Evolutionary conservation across 2,329 filamentous ascomycete genomes (phyloP), one percentile per base, ranked within the genome.

Genomic region (Zalaria obscura): DNA sequence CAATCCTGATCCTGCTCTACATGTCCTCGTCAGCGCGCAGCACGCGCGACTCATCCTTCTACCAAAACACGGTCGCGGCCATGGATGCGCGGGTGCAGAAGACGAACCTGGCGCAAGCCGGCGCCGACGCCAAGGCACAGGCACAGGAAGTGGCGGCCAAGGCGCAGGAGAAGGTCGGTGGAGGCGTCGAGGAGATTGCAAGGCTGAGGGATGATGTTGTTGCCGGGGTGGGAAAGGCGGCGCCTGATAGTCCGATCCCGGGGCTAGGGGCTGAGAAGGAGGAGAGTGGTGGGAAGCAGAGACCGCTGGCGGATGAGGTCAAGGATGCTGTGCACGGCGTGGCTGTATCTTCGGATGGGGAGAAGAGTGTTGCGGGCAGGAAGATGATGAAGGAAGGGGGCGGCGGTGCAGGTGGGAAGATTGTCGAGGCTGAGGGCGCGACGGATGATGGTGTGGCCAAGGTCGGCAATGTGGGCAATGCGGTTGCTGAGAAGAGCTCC

Each of bases 1-100:
- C 74, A 45, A 62, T 89, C 45, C 63, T 89, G 50, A 69, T 79
- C 36, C 65, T 81, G 41, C 67, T 93, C 50, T 86, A 89, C 66
- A 79, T 85, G 57, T 80, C 79, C 18, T 73, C 72, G n/a, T 70
- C 70, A 38, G 64, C 73, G 40, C 69, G 72, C 43, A 65, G 71
- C 39, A 66, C 68, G 29, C 59, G 64, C 46, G 65, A 66, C 38
- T 69, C 62, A 35, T 69, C 71, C 51, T 77, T 76, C 62, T 76
- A 78, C 59, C 65, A 63, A 26, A 68, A 69, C 38, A 78, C 69
- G 2, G 61, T 70, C 7, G 59, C 63, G 28, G 68, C 73, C n/a
- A 67, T 76, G 47, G 65, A 75, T 46, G 66, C 66, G 7, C 58
- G 67, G 33, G 18, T 18, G 18, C 58, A 65, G 43, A 45, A 41